Evolutionary conservation across 306 rosid genomes (phyloP).

Genomic region (Acacia acuminata): DNA sequence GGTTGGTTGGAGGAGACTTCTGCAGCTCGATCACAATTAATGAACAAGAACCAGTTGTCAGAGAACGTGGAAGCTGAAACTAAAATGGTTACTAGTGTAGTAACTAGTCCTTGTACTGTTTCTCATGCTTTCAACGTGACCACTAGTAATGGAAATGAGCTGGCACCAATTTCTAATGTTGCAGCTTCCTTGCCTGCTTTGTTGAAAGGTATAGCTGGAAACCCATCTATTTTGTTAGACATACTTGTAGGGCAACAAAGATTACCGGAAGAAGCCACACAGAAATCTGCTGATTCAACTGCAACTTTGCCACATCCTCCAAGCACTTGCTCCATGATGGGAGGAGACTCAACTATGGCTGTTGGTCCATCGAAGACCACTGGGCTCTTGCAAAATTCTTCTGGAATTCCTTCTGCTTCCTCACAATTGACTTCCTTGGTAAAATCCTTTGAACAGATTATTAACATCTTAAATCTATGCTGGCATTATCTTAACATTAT

Average conservation of each 20-base stretch:
- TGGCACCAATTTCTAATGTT: constrained; percentile 34
- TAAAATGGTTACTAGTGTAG: constrained; percentile 36
- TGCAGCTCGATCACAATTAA: constrained; percentile 47
- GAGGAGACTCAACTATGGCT: constrained; percentile 49
- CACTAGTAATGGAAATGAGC: constrained; percentile 49
- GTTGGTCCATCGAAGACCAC: constrained; percentile 47
- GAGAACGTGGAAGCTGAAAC: constrained; percentile 50
- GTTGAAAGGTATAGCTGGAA: constrained; percentile 70
- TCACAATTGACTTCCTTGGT: constrained; percentile 59
- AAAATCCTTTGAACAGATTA: constrained; percentile 37
- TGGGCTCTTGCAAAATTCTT: constrained; percentile 55
- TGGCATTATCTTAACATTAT: constrained; percentile 22
- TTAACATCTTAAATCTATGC: not conserved
- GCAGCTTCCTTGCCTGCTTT: constrained; percentile 57
- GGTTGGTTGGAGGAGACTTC: constrained; percentile 76
- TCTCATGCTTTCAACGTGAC: constrained; percentile 35
- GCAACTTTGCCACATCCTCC: constrained; percentile 26
- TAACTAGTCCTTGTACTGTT: constrained; percentile 36
- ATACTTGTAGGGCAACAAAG: constrained; percentile 60
- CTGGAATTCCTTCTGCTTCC: constrained; percentile 48
- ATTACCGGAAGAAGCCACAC: constrained; percentile 58
- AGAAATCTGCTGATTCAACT: constrained; percentile 52
- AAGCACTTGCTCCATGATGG: constrained; percentile 41
- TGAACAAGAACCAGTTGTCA: constrained; percentile 47
- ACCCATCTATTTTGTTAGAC: constrained; percentile 72